A percentile compares a stretch with the other conserved stretches of the same genome.
phyloP scores from a whole-genome alignment of 345 rosid genomes.

The Arabis hirsuta region DNA sequence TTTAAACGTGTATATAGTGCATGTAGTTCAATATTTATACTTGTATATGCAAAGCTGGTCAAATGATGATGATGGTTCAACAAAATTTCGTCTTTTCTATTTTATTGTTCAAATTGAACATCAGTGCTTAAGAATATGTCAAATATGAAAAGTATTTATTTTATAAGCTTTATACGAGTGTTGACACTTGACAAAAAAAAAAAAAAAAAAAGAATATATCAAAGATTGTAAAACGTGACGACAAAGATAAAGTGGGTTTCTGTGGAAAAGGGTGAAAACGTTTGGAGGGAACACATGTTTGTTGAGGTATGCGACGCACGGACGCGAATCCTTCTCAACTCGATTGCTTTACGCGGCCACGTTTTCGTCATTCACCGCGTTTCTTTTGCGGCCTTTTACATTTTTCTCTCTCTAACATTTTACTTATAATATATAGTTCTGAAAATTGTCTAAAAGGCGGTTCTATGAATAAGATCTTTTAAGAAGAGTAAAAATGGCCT shows the following conservation, averaged over 20 bases:
- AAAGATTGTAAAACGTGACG: background rate
- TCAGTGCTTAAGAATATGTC: no score
- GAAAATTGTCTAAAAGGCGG: background rate
- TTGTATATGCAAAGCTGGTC: background rate
- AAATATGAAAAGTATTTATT: no score
- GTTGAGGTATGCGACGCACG: slow-evolving; percentile 23
- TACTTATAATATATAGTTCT: background rate
- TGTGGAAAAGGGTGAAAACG: background rate
- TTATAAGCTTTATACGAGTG: background rate
- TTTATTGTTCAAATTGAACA: background rate
- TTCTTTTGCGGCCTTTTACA: slow-evolving; percentile 33
- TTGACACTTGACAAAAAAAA: background rate
- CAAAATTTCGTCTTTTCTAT: background rate
- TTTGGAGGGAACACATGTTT: slow-evolving; percentile 8
- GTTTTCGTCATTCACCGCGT: slow-evolving; percentile 27
- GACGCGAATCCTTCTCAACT: slow-evolving; percentile 20
- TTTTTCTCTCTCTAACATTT: background rate
- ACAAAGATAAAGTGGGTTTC: slow-evolving; percentile 11
- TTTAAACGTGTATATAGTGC: background rate
- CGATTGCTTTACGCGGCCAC: slow-evolving; percentile 30
- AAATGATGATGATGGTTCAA: background rate
- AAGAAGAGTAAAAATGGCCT: background rate
- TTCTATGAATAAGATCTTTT: background rate
- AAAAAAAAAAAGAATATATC: background rate
- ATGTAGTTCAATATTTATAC: background rate